A percentile compares a stretch with the other conserved stretches of the same genome.
phyloP scores from a whole-genome alignment of 352 stramenopile genomes.

The Elongisporangium anandrum region DNA sequence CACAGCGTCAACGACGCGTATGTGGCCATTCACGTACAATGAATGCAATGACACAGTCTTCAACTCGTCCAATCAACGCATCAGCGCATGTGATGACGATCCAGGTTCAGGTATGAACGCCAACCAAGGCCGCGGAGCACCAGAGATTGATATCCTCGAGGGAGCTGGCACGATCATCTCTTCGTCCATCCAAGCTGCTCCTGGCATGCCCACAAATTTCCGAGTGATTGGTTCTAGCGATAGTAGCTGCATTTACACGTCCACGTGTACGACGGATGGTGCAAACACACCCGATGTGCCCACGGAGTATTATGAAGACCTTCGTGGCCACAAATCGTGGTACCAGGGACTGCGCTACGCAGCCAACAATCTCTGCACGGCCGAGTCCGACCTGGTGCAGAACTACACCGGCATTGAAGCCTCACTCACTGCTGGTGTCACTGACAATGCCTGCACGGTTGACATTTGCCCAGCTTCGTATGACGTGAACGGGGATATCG shows the following conservation, averaged over 20 bases:
- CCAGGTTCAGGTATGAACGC: constrained; percentile 88
- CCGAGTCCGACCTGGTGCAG: constrained; percentile 19
- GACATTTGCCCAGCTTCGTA: constrained; percentile 33
- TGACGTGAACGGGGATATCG: constrained; percentile 32
- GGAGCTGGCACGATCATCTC: constrained; percentile 62
- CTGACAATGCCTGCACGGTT: constrained; percentile 38
- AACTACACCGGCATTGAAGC: constrained; percentile 28
- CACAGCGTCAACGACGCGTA: constrained; percentile 75
- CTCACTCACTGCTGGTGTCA: constrained; percentile 25
- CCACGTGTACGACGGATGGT: constrained; percentile 24
- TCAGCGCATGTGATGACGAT: constrained; percentile 81
- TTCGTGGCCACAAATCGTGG: constrained; percentile 45
- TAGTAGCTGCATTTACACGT: constrained; percentile 27
- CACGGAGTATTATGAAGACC: constrained; percentile 19
- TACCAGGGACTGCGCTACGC: constrained; percentile 56
- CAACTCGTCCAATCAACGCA: constrained; percentile 34
- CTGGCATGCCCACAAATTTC: constrained; percentile 41
- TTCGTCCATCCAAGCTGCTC: constrained; percentile 78
- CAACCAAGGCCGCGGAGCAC: constrained; percentile 76
- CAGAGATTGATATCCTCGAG: constrained; percentile 91
- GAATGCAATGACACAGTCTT: constrained; percentile 65
- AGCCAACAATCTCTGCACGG: constrained; percentile 41
- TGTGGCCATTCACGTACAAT: constrained; percentile 94
- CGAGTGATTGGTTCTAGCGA: constrained; percentile 11
- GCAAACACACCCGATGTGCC: constrained; percentile 37